Percentiles rank a stretch among this genome's conserved stretches.
These are phyloP conservation scores for Exobasidium cylindrosporum DNA, from an alignment of 1,284 basidiomycete genomes.

Conservation along the genomic window DNA sequence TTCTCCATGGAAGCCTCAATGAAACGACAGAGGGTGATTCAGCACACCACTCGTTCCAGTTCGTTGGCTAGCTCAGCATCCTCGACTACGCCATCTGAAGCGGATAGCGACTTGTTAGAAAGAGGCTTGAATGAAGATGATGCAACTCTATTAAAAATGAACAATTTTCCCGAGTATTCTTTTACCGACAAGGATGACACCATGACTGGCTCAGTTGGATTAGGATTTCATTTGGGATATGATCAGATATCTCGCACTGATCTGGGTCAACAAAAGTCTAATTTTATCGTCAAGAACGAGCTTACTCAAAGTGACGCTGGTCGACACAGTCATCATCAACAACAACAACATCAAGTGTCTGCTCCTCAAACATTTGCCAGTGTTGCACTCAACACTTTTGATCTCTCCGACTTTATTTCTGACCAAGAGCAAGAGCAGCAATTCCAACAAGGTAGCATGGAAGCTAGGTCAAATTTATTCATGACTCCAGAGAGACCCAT, in stretches of 20 bases:
- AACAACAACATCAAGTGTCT: constrained; percentile 19
- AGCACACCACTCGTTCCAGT: neutral
- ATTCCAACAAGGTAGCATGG: neutral
- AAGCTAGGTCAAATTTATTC: neutral
- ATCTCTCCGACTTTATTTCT: constrained; percentile 43
- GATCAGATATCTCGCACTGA: neutral
- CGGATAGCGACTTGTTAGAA: constrained; percentile 13
- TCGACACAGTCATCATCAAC: constrained; percentile 5
- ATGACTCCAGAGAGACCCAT: constrained; percentile 2
- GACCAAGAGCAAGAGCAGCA: constrained; percentile 21
- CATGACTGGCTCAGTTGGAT: neutral
- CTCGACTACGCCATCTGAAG: constrained; percentile 36
- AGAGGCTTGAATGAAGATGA: neutral
- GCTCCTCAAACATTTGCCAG: neutral
- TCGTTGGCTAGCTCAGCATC: constrained; percentile 33
- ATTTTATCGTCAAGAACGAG: constrained; percentile 10
- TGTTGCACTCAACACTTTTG: constrained; percentile 30
- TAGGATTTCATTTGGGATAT: constrained; percentile 1
- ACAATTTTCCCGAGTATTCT: neutral
- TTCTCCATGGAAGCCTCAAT: neutral
- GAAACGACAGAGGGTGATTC: neutral
- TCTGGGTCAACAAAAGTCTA: neutral
- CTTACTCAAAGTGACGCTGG: constrained; percentile 9
- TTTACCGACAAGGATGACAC: neutral
- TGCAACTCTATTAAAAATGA: neutral